phyloP scores from a whole-genome alignment of 2,329 filamentous ascomycete genomes.

The Tolypocladium inflatum region DNA sequence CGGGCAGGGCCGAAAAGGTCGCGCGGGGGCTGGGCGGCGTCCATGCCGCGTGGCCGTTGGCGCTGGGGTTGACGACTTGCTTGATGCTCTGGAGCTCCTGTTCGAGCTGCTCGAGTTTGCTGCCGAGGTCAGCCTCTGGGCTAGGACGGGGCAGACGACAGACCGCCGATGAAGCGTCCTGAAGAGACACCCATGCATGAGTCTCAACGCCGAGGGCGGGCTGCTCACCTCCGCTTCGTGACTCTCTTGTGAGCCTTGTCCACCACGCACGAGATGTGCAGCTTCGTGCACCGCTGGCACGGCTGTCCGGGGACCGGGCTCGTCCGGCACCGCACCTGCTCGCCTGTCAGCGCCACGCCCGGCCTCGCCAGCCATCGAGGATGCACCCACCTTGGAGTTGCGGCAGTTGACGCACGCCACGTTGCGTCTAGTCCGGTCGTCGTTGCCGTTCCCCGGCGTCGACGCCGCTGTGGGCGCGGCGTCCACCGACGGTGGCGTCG shows the following conservation, averaged over 20 bases:
- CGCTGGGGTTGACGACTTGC: slow-evolving; percentile 31
- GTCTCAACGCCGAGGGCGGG: not conserved
- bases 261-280: slow-evolving; percentile 32
- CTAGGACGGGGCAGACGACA: not conserved
- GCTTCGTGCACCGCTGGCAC: slow-evolving; percentile 35
- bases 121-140: slow-evolving; percentile 10
- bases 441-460: slow-evolving; percentile 8
- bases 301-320: slow-evolving; percentile 27
- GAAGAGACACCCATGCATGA: not conserved
- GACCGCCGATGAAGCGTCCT: not conserved
- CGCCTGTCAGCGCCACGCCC: not conserved
- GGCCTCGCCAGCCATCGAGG: too few species aligned
- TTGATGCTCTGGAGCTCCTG: slow-evolving; percentile 46
- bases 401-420: slow-evolving; percentile 29
- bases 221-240: slow-evolving; percentile 30
- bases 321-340: slow-evolving; percentile 34
- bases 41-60: slow-evolving; percentile 11
- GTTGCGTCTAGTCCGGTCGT: slow-evolving; percentile 24
- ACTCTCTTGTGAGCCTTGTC: slow-evolving; percentile 38
- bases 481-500: slow-evolving; percentile 19
- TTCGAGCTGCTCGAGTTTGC: slow-evolving; percentile 45
- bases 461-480: slow-evolving; percentile 13
- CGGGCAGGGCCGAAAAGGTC: slow-evolving; percentile 13
- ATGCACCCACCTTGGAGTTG: slow-evolving; percentile 26
- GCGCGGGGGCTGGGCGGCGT: slow-evolving; percentile 18